Percentiles rank a stretch among this genome's conserved stretches.
Evolutionary conservation across 148 eudicot species (phyloP).

Genomic region (Vaccinium myrtillus): DNA sequence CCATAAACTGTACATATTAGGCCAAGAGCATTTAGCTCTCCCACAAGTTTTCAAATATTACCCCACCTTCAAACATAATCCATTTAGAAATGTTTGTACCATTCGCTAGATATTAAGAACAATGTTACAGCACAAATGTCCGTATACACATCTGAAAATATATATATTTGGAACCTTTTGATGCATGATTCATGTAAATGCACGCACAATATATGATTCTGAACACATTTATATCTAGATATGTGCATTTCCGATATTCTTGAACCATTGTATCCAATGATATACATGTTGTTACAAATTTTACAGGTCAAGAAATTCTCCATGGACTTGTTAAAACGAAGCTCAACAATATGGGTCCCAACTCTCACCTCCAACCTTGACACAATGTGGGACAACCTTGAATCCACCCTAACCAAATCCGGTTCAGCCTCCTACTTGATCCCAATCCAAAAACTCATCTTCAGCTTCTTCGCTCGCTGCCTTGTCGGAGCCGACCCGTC

Average conservation of each 20-base stretch:
- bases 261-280: background rate
- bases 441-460: slow-evolving; percentile 66
- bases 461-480: slow-evolving; percentile 54
- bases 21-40: no score
- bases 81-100: no score
- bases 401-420: slow-evolving; percentile 42
- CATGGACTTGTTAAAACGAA: slow-evolving; percentile 64
- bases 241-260: background rate
- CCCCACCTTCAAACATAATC: background rate
- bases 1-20: background rate
- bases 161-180: no score
- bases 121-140: background rate
- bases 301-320: slow-evolving; percentile 60
- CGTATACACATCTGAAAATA: background rate
- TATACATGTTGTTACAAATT: background rate
- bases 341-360: slow-evolving; percentile 63
- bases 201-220: background rate
- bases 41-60: background rate
- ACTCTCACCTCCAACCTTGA: slow-evolving; percentile 58
- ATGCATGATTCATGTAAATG: background rate
- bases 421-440: slow-evolving; percentile 26
- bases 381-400: slow-evolving; percentile 71
- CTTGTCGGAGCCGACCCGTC: slow-evolving; percentile 61
- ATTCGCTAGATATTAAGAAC: no score
- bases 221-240: background rate